Percentiles rank a stretch among this genome's conserved stretches.
Conservation (phyloP, 257 asterid species). For the Solanum sejunctum region DNA sequence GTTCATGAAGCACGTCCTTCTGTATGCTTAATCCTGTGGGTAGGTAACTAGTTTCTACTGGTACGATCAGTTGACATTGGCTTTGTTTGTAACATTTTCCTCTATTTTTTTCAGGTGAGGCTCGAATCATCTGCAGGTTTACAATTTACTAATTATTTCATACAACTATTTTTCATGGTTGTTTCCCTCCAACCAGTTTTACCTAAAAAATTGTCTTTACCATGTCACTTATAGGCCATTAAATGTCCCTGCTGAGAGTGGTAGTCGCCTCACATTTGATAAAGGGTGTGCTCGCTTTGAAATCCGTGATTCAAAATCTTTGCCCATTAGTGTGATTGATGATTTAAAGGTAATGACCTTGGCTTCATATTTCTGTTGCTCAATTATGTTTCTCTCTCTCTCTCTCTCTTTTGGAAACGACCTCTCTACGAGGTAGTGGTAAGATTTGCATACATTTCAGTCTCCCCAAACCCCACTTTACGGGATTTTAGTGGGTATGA, state of each 20-base stretch:
- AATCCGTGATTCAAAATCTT: slow-evolving; percentile 26
- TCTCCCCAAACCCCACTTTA: too few species aligned
- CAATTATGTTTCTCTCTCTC: not conserved
- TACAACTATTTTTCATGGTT: not conserved
- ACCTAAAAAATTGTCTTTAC: not conserved
- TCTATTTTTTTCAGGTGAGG: slow-evolving; percentile 41
- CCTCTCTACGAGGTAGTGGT: too few species aligned
- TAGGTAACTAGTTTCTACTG: not conserved
- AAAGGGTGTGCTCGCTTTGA: slow-evolving; percentile 15
- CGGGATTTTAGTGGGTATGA: too few species aligned
- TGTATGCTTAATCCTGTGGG: not conserved
- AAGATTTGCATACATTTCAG: too few species aligned
- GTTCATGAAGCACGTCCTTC: not conserved
- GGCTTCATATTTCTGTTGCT: not conserved
- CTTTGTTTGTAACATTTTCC: not conserved
- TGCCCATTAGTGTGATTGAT: slow-evolving; percentile 59
- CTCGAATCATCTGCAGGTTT: slow-evolving; percentile 64
- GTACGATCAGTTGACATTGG: not conserved
- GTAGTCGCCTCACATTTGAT: slow-evolving; percentile 27
- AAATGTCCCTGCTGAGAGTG: slow-evolving; percentile 28
- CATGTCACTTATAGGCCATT: slow-evolving; percentile 33
- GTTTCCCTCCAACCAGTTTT: not conserved
- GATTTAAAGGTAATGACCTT: slow-evolving; percentile 29
- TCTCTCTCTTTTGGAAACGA: not conserved
- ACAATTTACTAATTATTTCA: not conserved